Conservation (phyloP, 164 flowering plant genomes). For the Paratinospora sagittata region DNA sequence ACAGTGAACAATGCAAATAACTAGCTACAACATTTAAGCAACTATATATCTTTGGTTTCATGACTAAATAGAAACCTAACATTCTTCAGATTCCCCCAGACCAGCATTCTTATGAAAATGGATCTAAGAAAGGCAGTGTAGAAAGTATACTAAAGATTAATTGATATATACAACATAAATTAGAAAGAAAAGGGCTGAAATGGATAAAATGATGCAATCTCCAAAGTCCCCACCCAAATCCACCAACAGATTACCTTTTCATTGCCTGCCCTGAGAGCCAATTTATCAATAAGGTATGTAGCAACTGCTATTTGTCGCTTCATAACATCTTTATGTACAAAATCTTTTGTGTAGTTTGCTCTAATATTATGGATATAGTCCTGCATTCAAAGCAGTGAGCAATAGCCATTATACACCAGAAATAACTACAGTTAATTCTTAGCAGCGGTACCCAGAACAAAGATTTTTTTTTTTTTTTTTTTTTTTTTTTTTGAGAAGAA, state of each 20-base stretch:
- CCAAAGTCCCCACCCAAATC: neutral
- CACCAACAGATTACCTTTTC: slow-evolving; percentile 63
- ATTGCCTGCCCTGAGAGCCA: slow-evolving; percentile 99
- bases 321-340: slow-evolving; percentile 48
- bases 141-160: neutral
- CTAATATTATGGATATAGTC: slow-evolving; percentile 73
- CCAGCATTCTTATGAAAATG: neutral
- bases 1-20: neutral
- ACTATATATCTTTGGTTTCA: neutral
- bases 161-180: neutral
- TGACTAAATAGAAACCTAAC: no score
- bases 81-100: neutral
- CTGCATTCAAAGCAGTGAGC: slow-evolving; percentile 33
- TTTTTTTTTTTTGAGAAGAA: no score
- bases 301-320: slow-evolving; percentile 93
- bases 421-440: neutral
- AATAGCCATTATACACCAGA: slow-evolving; percentile 6
- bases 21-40: neutral
- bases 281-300: slow-evolving; percentile 94
- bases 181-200: neutral
- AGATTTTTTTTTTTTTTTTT: no score
- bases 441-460: neutral
- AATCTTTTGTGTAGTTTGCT: slow-evolving; percentile 69
- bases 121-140: neutral
- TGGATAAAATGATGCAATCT: neutral